These are phyloP conservation scores for Blastobotrys ciferrii DNA, from an alignment of 1,139 yeast species.

Conservation along the genomic window DNA sequence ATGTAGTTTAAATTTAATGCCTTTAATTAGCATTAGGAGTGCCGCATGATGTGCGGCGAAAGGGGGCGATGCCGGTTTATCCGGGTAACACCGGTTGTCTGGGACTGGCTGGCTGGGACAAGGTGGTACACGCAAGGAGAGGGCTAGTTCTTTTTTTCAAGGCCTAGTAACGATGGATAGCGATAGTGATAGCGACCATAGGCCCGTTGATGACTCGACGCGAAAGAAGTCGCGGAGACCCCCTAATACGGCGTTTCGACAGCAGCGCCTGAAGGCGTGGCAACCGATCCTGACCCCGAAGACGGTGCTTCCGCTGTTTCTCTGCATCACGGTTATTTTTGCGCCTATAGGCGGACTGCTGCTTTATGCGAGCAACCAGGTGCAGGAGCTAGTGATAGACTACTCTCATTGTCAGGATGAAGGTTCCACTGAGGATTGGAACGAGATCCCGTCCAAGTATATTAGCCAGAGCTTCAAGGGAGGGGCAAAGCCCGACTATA, in stretches of 20 bases:
- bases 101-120: no score
- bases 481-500: constrained; percentile 30
- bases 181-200: constrained; percentile 36
- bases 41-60: no score
- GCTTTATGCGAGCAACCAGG: constrained; percentile 73
- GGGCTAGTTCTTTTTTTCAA: no score
- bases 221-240: constrained; percentile 40
- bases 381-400: constrained; percentile 78
- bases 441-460: constrained; percentile 61
- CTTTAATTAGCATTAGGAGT: no score
- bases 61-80: no score
- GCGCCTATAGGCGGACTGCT: constrained; percentile 92
- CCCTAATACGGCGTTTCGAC: constrained; percentile 46
- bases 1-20: no score
- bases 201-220: constrained; percentile 26
- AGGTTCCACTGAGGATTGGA: constrained; percentile 55
- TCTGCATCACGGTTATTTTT: constrained; percentile 74
- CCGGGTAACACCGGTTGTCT: no score
- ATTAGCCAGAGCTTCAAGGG: constrained; percentile 51
- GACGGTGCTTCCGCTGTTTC: constrained; percentile 78
- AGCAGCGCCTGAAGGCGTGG: constrained; percentile 49
- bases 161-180: constrained; percentile 32
- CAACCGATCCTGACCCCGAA: constrained; percentile 87
- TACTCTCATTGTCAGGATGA: constrained; percentile 68
- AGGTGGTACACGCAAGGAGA: no score